These are phyloP conservation scores for Candida rishiriensis DNA, from an alignment of 805 yeast genomes.

Conservation along the genomic window DNA sequence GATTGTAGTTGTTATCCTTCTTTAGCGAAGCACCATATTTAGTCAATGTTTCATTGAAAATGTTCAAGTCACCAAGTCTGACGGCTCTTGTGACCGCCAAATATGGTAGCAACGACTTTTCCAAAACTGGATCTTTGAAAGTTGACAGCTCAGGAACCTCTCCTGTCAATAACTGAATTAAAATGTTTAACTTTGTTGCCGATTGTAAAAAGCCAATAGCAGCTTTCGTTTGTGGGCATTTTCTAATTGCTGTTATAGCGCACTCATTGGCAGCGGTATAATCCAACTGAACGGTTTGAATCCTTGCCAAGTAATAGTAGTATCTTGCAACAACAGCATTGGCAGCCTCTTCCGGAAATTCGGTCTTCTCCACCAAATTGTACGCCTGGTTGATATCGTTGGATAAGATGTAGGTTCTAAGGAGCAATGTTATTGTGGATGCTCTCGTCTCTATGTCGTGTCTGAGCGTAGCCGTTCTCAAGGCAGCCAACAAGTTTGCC, in stretches of 20 bases:
- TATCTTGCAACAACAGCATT: constrained; percentile 90
- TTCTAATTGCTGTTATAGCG: constrained; percentile 91
- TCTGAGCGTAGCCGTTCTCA: constrained; percentile 85
- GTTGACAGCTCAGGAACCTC: constrained; percentile 88
- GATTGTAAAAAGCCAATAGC: constrained; percentile 86
- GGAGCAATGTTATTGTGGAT: constrained; percentile 73
- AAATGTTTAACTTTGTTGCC: constrained; percentile 81
- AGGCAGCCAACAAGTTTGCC: constrained; percentile 62
- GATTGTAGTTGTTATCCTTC: constrained; percentile 75
- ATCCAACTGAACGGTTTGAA: constrained; percentile 87
- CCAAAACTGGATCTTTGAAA: constrained; percentile 62
- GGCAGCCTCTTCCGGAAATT: constrained; percentile 74
- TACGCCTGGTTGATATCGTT: constrained; percentile 87
- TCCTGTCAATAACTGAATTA: constrained; percentile 91
- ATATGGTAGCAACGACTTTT: constrained; percentile 69
- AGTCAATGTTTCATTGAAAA: constrained; percentile 67
- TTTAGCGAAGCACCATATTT: constrained; percentile 59
- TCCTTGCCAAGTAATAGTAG: constrained; percentile 84
- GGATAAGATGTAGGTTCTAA: constrained; percentile 71
- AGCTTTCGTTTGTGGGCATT: constrained; percentile 85
- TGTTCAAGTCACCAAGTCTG: constrained; percentile 80
- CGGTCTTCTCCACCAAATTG: constrained; percentile 82
- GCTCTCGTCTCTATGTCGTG: constrained; percentile 93
- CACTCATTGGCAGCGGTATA: constrained; percentile 87
- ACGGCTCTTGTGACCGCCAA: constrained; percentile 88